phyloP scores from a whole-genome alignment of 1,284 basidiomycete genomes.

The Prillingera fragicola region DNA sequence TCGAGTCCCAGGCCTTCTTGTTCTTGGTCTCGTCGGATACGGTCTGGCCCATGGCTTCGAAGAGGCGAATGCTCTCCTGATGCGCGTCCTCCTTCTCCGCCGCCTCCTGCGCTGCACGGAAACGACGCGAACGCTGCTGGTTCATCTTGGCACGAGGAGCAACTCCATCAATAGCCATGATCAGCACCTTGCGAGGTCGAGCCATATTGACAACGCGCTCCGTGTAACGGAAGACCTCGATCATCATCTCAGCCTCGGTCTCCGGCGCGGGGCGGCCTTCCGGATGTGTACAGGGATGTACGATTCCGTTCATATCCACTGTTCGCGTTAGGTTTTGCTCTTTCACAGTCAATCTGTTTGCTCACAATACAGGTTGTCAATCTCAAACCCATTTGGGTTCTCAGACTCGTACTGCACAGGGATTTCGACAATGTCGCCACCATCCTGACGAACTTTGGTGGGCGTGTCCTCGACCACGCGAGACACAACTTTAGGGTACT shows the following conservation, averaged over 20 bases:
- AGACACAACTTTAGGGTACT: conserved; percentile 88
- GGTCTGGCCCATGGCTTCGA: conserved; percentile 91
- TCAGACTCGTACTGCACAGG: conserved; percentile 75
- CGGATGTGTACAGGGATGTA: conserved; percentile 97
- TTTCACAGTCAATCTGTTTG: too few species aligned
- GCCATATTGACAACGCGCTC: conserved; percentile 97
- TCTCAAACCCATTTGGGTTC: conserved; percentile 96
- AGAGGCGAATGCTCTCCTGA: conserved; percentile 72
- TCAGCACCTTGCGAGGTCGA: conserved; percentile 85
- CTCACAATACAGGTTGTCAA: conserved; percentile 92
- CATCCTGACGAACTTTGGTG: conserved; percentile 54
- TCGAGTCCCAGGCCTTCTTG: conserved; percentile 91
- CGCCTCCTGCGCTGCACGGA: conserved; percentile 90
- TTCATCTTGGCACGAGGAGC: conserved; percentile 99
- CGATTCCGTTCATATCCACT: conserved; percentile 56
- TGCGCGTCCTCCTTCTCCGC: conserved; percentile 85
- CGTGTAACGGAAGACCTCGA: conserved; percentile 94
- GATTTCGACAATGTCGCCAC: conserved; percentile 65
- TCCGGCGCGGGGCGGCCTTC: conserved; percentile 93
- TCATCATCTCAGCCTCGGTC: conserved; percentile 99
- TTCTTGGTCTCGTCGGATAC: conserved; percentile 78
- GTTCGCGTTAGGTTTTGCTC: not conserved
- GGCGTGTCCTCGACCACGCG: conserved; percentile 80
- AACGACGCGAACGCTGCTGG: conserved; percentile 92
- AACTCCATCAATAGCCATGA: conserved; percentile 99